These are phyloP conservation scores for Castanea crenata DNA, from an alignment of 306 rosid genomes.

Conservation along the genomic window DNA sequence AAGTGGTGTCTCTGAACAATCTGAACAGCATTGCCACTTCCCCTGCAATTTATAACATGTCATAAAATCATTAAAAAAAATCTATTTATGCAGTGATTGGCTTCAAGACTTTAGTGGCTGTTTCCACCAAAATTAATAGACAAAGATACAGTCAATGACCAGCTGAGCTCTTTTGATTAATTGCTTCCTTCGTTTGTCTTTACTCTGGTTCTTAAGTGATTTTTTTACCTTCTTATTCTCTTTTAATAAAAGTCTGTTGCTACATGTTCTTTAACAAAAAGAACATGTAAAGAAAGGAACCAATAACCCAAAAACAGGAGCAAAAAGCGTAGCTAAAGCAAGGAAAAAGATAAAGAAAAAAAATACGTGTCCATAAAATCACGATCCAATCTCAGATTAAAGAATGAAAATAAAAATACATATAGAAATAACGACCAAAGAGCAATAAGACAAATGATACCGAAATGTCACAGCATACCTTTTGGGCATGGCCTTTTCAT, in stretches of 20 bases:
- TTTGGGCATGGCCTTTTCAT: conserved; percentile 93
- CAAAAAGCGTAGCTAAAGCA: background rate
- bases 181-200: background rate
- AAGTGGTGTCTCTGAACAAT: conserved; percentile 97
- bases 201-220: no score
- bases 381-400: background rate
- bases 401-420: background rate
- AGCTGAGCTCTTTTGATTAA: background rate
- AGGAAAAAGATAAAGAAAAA: background rate
- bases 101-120: background rate
- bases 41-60: conserved; percentile 49
- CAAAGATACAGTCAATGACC: background rate
- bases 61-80: background rate
- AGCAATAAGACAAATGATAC: conserved; percentile 9
- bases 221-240: background rate
- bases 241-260: background rate
- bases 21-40: conserved; percentile 80
- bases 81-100: background rate
- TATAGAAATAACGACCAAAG: conserved; percentile 15
- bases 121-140: background rate
- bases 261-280: background rate
- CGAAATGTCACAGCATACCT: conserved; percentile 46
- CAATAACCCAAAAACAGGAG: background rate
- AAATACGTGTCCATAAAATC: background rate
- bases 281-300: background rate